Conservation (phyloP, 1,139 yeast genomes). For the Kurtzmaniella quercitrusa region DNA sequence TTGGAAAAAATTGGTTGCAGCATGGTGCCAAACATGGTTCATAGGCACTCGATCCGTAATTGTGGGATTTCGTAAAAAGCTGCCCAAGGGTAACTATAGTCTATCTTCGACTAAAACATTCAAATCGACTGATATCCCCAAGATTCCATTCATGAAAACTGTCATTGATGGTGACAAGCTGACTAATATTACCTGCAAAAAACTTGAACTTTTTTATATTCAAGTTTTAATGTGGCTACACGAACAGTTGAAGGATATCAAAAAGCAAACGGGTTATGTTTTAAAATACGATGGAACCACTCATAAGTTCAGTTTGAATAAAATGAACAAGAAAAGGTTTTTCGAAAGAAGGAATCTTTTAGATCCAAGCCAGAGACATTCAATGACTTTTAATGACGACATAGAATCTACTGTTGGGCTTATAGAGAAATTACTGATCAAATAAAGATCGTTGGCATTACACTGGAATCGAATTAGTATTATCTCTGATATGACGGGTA, state of each 20-base stretch:
- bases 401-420: neutral
- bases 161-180: neutral
- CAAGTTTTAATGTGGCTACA: neutral
- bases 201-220: neutral
- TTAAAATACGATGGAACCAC: neutral
- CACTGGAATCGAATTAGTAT: too few species aligned
- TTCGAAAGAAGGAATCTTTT: neutral
- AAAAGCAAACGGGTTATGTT: neutral
- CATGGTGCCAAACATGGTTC: conserved; percentile 1
- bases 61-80: neutral
- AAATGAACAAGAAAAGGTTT: neutral
- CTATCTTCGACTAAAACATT: neutral
- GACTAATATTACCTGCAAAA: neutral
- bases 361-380: neutral
- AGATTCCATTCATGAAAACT: neutral
- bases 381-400: neutral
- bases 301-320: neutral
- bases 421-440: neutral
- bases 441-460: too few species aligned
- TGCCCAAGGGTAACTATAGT: neutral
- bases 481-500: too few species aligned
- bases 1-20: neutral
- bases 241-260: neutral
- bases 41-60: neutral
- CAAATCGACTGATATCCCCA: neutral